Evolutionary conservation across 164 flowering plant genomes (phyloP).

Genomic region (Annona cherimola): DNA sequence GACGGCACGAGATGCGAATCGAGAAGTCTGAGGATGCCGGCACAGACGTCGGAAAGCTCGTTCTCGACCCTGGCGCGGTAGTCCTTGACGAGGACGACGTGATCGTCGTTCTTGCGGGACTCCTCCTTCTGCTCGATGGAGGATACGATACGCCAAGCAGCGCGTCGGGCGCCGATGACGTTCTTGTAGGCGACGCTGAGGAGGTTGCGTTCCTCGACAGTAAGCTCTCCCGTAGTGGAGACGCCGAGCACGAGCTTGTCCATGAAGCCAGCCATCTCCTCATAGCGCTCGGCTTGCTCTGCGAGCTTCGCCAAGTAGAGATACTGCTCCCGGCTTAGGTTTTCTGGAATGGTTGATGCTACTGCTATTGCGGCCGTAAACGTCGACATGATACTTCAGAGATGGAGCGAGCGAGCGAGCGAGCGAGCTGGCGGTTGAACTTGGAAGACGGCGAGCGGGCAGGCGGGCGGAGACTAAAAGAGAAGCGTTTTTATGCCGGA

Average conservation of each 20-base stretch:
- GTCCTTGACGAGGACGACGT: slow-evolving; percentile 49
- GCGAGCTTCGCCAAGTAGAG: slow-evolving; percentile 78
- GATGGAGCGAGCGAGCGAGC: background rate
- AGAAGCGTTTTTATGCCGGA: background rate
- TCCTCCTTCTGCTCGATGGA: slow-evolving; percentile 92
- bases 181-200: slow-evolving; percentile 85
- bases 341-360: slow-evolving; percentile 27
- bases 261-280: slow-evolving; percentile 87
- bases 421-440: background rate
- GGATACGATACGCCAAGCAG: slow-evolving; percentile 86
- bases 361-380: background rate
- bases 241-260: slow-evolving; percentile 51
- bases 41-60: slow-evolving; percentile 56
- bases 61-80: slow-evolving; percentile 65
- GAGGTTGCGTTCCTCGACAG: slow-evolving; percentile 82
- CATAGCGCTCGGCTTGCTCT: slow-evolving; percentile 82
- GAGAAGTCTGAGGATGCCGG: slow-evolving; percentile 50
- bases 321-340: slow-evolving; percentile 56
- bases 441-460: background rate
- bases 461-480: background rate
- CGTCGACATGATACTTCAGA: background rate
- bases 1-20: slow-evolving; percentile 52
- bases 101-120: slow-evolving; percentile 68
- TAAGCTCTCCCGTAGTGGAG: slow-evolving; percentile 45
- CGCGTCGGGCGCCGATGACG: slow-evolving; percentile 79